These are phyloP conservation scores for Blastosporella zonata DNA, from an alignment of 1,284 basidiomycete species.

Conservation along the genomic window DNA sequence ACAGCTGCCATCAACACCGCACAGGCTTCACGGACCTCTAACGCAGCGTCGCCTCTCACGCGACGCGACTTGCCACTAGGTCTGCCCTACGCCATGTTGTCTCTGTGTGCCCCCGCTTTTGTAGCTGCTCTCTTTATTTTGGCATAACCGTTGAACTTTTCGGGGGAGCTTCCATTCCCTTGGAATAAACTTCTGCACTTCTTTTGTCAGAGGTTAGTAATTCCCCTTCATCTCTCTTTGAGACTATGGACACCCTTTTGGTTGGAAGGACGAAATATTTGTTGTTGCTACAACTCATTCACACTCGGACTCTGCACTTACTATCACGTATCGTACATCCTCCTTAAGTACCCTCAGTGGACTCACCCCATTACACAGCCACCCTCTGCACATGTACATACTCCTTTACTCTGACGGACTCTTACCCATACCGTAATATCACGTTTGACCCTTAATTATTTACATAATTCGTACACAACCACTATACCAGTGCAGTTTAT, in stretches of 20 bases:
- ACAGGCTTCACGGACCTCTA: constrained; percentile 6
- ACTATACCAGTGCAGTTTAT: background rate
- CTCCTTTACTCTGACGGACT: background rate
- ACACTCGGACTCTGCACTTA: background rate
- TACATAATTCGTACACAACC: constrained; percentile 1
- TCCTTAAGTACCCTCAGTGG: background rate
- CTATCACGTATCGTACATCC: background rate
- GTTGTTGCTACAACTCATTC: background rate
- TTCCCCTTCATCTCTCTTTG: background rate
- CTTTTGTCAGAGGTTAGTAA: background rate
- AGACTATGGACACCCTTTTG: too few species aligned
- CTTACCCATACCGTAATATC: background rate
- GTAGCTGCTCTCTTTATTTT: constrained; percentile 3
- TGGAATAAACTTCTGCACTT: too few species aligned
- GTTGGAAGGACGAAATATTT: background rate
- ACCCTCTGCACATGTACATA: background rate
- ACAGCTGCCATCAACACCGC: background rate
- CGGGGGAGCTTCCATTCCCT: too few species aligned
- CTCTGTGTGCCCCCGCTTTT: constrained; percentile 9
- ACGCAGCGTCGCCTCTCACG: constrained; percentile 8
- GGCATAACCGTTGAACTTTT: constrained; percentile 5
- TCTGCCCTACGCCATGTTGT: background rate
- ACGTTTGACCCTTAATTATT: background rate
- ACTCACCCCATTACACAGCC: background rate
- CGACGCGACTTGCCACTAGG: background rate